phyloP scores from a whole-genome alignment of 2,329 filamentous ascomycete genomes.

The Colletotrichum liriopes region DNA sequence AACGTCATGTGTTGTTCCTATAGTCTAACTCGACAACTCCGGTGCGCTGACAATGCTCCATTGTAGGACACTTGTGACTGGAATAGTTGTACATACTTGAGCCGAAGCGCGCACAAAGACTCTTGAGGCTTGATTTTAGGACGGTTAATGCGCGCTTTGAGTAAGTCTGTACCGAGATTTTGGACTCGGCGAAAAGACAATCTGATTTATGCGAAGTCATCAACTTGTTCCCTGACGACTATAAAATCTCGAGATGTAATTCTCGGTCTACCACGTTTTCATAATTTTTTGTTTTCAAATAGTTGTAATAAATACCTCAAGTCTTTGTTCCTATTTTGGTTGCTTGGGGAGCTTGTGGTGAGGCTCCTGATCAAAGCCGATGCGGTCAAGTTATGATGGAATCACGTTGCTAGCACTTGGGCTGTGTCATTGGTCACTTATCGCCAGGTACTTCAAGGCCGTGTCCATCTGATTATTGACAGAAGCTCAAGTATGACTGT shows the following conservation, averaged over 20 bases:
- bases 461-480: too few species aligned
- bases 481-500: too few species aligned
- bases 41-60: neutral
- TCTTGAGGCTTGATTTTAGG: neutral
- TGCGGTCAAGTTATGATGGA: too few species aligned
- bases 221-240: neutral
- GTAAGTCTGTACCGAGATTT: neutral
- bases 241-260: neutral
- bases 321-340: too few species aligned
- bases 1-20: too few species aligned
- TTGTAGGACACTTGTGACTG: conserved; percentile 40
- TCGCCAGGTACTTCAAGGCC: too few species aligned
- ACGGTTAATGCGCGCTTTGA: neutral
- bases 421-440: too few species aligned
- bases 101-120: neutral
- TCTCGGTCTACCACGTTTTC: neutral
- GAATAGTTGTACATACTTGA: conserved; percentile 36
- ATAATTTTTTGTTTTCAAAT: too few species aligned
- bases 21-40: neutral
- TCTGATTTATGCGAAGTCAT: neutral
- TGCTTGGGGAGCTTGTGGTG: too few species aligned
- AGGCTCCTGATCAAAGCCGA: too few species aligned
- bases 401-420: too few species aligned
- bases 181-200: neutral
- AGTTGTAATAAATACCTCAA: too few species aligned